Base-by-base conservation (phyloP, 805 yeast species). In the Yarrowia yakushimensis region DNA sequence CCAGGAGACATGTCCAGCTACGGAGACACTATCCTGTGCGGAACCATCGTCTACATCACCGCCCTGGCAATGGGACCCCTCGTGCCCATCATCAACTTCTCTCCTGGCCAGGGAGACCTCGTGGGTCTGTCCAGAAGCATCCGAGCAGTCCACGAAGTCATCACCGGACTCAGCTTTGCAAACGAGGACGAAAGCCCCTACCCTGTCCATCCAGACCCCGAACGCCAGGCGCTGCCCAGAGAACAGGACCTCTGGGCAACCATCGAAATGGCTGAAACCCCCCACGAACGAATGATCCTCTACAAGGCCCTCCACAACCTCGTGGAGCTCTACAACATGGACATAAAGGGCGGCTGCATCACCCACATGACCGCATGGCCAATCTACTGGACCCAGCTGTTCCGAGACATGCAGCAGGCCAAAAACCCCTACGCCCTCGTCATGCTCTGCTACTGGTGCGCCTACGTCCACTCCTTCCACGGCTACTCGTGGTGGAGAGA, bases 321-420 rank as follows among this genome's bases (percentile, higher is more conserved):
- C 28, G n/a, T 33, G n/a, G 39, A 48, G 39, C 23, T 31, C 37
- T 48, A 48, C 55, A 48, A 48, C 37, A 48, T 48, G 55, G 55
- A 48, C 55, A 5, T 48, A 0, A 12, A 22, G 3, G 55, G 55
- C 6, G 39, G 55, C 25, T 48, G 55, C 9, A 48, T 48, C 30
- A 48, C 55, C 2, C 55, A 48, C 13, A 48, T 48, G 55, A 48
- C 39, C 3, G 8, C 55, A 6, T 48, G 55, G 55, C 22, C 28
- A 28, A 33, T 48, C 8, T 48, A 48, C 55, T 31, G 39, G 39
- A 10, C 20, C 1, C 11, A 22, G 7, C 4, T 30, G 2, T 48
- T 48, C 23, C 31, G 28, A 4, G 22, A 22, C 2, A 28, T 48
- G n/a, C 55, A 31, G 10, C 37, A 48, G 30, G 15, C 6, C 2